Base-by-base conservation (phyloP, 805 yeast species). In the Yarrowia divulgata region DNA sequence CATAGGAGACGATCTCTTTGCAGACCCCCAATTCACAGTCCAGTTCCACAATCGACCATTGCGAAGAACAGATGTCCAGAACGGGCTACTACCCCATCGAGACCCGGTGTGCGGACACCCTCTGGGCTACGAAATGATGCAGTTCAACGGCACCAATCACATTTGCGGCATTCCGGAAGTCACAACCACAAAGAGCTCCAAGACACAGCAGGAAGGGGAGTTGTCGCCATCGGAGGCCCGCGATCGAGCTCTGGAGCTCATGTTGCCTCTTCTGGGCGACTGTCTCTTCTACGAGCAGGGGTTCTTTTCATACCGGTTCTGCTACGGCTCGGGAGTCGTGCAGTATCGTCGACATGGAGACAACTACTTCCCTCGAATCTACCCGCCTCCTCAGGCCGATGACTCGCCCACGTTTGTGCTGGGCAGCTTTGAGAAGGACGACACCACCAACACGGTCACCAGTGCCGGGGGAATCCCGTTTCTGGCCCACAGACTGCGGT, bases 291-390 rank as follows among this genome's bases (percentile, higher is more conserved):
- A 73, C 57, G 57, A 69, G 1, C 75, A 80, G 45, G 84, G 82
- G n/a, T 87, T 85, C 74, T 87, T 89, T 88, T 82, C 84, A 13
- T 85, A 83, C 71, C 83, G 81, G 3, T 82, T 81, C 67, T 85
- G 89, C 73, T 81, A 79, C 70, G 85, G 84, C 7, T 82, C 80
- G 69, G 79, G 81, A 55, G 74, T 87, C 46, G 77, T 81, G 14
- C 90, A 87, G 74, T 84, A 81, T 74, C 88, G 84, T 71, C 71
- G 74, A 3, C 71, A 68, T 10, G 62, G 64, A 18, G 29, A 34
- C 23, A 48, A 43, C 29, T 43, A 57, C 19, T 69, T 50, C 16
- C 68, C 68, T 34, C 68, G 68, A 10, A 63, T 63, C 52, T 29
- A 48, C 9, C 66, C 69, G 5, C 73, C 73, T 35, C 71, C 69